A percentile compares a stretch with the other conserved stretches of the same genome.
Conservation (phyloP, 768 basidiomycete genomes). For the Naematelia aurantialba region DNA sequence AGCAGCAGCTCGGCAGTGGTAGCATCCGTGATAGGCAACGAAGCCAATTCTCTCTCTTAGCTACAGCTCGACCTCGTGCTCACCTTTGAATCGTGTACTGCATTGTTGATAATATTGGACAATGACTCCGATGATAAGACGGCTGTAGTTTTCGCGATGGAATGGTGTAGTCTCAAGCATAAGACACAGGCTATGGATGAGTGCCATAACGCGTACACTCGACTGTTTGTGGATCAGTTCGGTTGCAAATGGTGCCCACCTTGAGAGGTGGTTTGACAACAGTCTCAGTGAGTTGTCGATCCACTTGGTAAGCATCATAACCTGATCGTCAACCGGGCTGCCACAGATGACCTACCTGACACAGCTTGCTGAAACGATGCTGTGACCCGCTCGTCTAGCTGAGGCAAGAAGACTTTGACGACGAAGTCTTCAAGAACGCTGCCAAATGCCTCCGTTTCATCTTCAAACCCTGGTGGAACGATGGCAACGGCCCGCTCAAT, state of each 20-base stretch:
- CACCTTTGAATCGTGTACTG: constrained; percentile 77
- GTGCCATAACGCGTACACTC: constrained; percentile 74
- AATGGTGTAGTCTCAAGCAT: constrained; percentile 91
- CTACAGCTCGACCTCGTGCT: background rate
- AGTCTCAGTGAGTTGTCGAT: constrained; percentile 63
- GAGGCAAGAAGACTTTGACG: constrained; percentile 83
- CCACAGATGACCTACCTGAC: constrained; percentile 50
- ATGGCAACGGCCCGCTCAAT: constrained; percentile 52
- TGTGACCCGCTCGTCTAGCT: constrained; percentile 89
- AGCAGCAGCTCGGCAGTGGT: constrained; percentile 50
- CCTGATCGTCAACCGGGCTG: constrained; percentile 53
- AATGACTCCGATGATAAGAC: constrained; percentile 87
- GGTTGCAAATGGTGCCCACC: constrained; percentile 51
- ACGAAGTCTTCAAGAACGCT: constrained; percentile 88
- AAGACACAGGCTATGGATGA: constrained; percentile 84
- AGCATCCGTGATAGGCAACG: constrained; percentile 36
- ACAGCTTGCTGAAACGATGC: constrained; percentile 80
- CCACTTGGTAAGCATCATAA: constrained; percentile 81
- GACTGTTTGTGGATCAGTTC: constrained; percentile 59
- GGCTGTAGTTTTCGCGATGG: constrained; percentile 88
- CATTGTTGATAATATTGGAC: constrained; percentile 95
- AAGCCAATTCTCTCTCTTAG: constrained; percentile 54
- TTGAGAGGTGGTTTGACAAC: constrained; percentile 74
- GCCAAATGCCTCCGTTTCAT: constrained; percentile 56
- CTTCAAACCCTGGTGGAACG: constrained; percentile 53